Evolutionary conservation across 495 filamentous ascomycete genomes (phyloP).

Genomic region (Corynascus novoguineensis): DNA sequence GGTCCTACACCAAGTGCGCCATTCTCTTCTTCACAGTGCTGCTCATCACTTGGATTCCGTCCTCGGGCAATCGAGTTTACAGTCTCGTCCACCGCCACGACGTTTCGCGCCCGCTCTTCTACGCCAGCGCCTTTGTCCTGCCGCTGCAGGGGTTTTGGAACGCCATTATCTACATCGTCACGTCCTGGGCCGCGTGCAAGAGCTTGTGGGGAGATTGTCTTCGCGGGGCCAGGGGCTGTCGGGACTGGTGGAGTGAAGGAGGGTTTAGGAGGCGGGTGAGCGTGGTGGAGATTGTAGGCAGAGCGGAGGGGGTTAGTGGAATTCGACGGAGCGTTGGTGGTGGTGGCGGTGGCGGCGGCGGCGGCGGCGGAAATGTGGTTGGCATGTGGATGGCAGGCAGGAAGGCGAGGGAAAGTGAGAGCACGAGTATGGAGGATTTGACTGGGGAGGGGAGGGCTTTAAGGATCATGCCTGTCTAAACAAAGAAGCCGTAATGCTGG

Average conservation of each 20-base stretch:
- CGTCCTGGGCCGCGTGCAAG: slow-evolving; percentile 48
- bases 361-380: not conserved
- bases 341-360: not conserved
- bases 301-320: not conserved
- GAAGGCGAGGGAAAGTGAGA: slow-evolving; percentile 7
- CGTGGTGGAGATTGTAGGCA: slow-evolving; percentile 8
- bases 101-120: slow-evolving; percentile 57
- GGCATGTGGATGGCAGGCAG: slow-evolving; percentile 8
- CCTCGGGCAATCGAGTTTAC: slow-evolving; percentile 73
- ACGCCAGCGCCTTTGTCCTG: slow-evolving; percentile 66
- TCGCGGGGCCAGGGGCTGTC: not conserved
- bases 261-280: slow-evolving; percentile 3
- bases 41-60: slow-evolving; percentile 81
- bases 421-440: slow-evolving; percentile 21
- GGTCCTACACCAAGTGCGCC: slow-evolving; percentile 77
- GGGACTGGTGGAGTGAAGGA: not conserved
- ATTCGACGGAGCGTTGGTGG: not conserved
- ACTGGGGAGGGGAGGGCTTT: slow-evolving; percentile 15
- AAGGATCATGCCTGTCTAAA: slow-evolving; percentile 6
- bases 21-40: slow-evolving; percentile 82
- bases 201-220: slow-evolving; percentile 26
- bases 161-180: slow-evolving; percentile 69
- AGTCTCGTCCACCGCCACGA: slow-evolving; percentile 52
- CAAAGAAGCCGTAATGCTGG: not conserved
- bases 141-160: slow-evolving; percentile 90